Evolutionary conservation across 2,329 filamentous ascomycete genomes (phyloP), one percentile per base, ranked within the genome.

Genomic region (Colletotrichum higginsianum): DNA sequence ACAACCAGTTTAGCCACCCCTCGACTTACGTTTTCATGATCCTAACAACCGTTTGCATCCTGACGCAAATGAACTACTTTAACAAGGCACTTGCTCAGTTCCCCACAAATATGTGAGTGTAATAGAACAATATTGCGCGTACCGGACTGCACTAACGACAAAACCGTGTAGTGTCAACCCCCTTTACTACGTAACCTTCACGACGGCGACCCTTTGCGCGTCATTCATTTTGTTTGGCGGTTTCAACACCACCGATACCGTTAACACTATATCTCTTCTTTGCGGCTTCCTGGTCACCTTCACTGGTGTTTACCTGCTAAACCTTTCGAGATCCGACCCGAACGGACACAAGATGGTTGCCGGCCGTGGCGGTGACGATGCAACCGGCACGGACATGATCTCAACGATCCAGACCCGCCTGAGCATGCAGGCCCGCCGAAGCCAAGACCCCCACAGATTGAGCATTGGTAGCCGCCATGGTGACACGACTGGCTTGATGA

Each of bases 21-120:
- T 98, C 95, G 61, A 99, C 97, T 71, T 99, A 99, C 78, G 95
- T 98, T 74, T 99, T 99, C 81, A 92, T 96, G 83, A 98, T 99
- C 75, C 90, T 98, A 75, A 96, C 95, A 0, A 87, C 88, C 3
- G 94, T 98, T 75, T 99, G 96, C 86, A 98, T 99, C 79, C 82
- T 99, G 76, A 98, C 95, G 11, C 96, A 99, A 86, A 98, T 99
- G 96, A 99, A 99, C 83, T 99, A 99, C 83, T 98, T 99, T 84
- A 99, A 99, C 87, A 99, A 99, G 84, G 96, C 96, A 9, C 86
- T 99, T 72, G 97, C 94, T 82, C 95, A 97, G 78, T 99, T 98
- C 84, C 96, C 94, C 40, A 98, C 96, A 42, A 98, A 97, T 77
- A 97, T 99, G 95, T 98, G 88, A 81, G 93, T 86, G 30, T 55